Evolutionary conservation across 495 filamentous ascomycete genomes (phyloP), one percentile per base, ranked within the genome.

Genomic region (Thozetella sp.): DNA sequence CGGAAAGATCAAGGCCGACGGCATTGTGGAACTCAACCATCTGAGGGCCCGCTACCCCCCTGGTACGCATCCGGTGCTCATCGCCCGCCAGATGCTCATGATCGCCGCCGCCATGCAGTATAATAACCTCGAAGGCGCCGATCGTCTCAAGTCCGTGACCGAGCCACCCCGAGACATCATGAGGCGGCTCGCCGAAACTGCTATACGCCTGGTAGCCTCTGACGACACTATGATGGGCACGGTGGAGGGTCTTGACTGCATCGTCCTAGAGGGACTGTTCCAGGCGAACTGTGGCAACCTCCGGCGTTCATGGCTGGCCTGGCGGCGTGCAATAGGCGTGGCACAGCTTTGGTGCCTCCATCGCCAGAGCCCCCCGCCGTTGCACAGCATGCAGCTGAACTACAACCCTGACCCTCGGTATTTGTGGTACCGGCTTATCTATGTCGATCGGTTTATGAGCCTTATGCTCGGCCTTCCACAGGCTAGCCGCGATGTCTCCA

Each of bases 241-340:
- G 1, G 50, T 84, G 40, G 80, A 86, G 54, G 79, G 76, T 13
- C 48, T 84, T 2, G 78, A 82, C 53, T 83, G 77, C 58, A 66
- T 84, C 53, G 76, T 84, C 54, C 60, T 82, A 10, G 81, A 84
- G 59, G 64, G 64, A 22, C 53, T 76, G 51, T 83, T 77, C 63
- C 76, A 83, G 1, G 69, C 65, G 25, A 76, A 81, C 56, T 55
- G 52, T 12, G 83, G 80, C 1, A 82, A 81, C 57, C 68, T 84
- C 0, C 77, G 75, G 25, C 64, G 66, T 13, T 58, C 70, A 1
- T 83, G 76, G 79, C 53, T 82, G 37, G 61, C 76, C n/a, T 51
- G 62, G 12, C 76, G 74, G 10, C 66, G 81, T 40, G 83, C 80
- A 10, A 76, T 79, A 57, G 65, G 59, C 15, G 57, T 80, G 9